Percentiles rank a stretch among this genome's conserved stretches.
Conservation (phyloP, 768 basidiomycete species). For the Exidia glandulosa region DNA sequence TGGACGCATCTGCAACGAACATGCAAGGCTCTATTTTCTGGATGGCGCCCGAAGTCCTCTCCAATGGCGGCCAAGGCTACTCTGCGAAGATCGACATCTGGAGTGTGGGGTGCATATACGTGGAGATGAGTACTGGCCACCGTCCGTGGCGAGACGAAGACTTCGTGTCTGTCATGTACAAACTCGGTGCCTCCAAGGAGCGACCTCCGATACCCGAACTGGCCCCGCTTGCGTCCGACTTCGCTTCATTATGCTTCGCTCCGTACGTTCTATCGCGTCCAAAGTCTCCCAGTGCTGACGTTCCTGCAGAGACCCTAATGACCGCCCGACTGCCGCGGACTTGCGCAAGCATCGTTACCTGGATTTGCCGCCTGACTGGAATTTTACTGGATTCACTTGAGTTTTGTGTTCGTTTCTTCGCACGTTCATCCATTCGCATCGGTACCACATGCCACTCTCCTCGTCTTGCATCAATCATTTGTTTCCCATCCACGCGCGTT, state of each 20-base stretch:
- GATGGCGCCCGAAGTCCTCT: conserved; percentile 97
- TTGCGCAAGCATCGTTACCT: conserved; percentile 75
- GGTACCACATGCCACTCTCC: conserved; percentile 3
- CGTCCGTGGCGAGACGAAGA: conserved; percentile 91
- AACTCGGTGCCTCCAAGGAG: conserved; percentile 78
- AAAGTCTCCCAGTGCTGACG: not conserved
- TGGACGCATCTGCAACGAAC: conserved; percentile 69
- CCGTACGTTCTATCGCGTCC: conserved; percentile 42
- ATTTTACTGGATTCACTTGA: conserved; percentile 55
- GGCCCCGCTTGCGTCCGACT: conserved; percentile 69
- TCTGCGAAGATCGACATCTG: conserved; percentile 98
- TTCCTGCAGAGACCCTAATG: conserved; percentile 57
- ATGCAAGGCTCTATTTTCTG: conserved; percentile 99
- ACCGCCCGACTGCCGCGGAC: conserved; percentile 70
- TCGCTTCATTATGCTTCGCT: conserved; percentile 81
- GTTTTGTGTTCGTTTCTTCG: conserved; percentile 4
- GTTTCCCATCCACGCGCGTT: not conserved
- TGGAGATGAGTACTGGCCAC: conserved; percentile 98
- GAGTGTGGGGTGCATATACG: conserved; percentile 96
- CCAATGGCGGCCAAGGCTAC: conserved; percentile 72
- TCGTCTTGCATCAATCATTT: not conserved
- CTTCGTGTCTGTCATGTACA: conserved; percentile 86
- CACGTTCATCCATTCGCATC: conserved; percentile 16
- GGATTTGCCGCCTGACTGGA: conserved; percentile 58
- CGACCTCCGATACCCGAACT: conserved; percentile 84